Evolutionary conservation across 768 basidiomycete species (phyloP).

Genomic region (Boletellus ananas): DNA sequence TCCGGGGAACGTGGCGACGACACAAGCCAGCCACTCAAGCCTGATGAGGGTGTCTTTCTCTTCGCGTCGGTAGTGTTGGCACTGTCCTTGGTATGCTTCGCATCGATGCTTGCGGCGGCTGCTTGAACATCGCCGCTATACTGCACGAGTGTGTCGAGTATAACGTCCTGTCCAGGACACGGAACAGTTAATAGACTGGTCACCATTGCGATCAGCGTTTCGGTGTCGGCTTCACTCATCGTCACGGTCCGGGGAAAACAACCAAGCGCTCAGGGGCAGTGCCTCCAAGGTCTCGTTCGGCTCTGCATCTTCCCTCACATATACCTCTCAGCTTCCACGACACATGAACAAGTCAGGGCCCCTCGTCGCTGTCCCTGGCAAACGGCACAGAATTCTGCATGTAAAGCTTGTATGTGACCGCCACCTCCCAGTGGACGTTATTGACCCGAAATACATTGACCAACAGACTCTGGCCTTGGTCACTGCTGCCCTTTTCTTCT

Average conservation of each 20-base stretch:
- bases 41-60: slow-evolving; percentile 47
- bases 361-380: background rate
- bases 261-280: background rate
- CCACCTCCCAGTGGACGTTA: too few species aligned
- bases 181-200: slow-evolving; percentile 47
- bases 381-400: background rate
- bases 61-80: slow-evolving; percentile 24
- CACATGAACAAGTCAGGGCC: slow-evolving; percentile 8
- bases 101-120: slow-evolving; percentile 43
- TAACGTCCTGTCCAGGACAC: slow-evolving; percentile 34
- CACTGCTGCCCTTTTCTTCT: slow-evolving; percentile 2
- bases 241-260: background rate
- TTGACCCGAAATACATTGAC: background rate
- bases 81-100: slow-evolving; percentile 11
- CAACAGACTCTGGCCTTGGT: slow-evolving; percentile 14
- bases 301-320: too few species aligned
- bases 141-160: slow-evolving; percentile 58
- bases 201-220: slow-evolving; percentile 65
- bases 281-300: too few species aligned
- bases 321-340: too few species aligned
- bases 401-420: slow-evolving; percentile 12
- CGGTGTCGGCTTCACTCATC: slow-evolving; percentile 48
- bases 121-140: slow-evolving; percentile 53
- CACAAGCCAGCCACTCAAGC: slow-evolving; percentile 55
- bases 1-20: slow-evolving; percentile 16